Evolutionary conservation across 345 rosid genomes (phyloP), one percentile per base, ranked within the genome.

Genomic region (Trapa incisa): DNA sequence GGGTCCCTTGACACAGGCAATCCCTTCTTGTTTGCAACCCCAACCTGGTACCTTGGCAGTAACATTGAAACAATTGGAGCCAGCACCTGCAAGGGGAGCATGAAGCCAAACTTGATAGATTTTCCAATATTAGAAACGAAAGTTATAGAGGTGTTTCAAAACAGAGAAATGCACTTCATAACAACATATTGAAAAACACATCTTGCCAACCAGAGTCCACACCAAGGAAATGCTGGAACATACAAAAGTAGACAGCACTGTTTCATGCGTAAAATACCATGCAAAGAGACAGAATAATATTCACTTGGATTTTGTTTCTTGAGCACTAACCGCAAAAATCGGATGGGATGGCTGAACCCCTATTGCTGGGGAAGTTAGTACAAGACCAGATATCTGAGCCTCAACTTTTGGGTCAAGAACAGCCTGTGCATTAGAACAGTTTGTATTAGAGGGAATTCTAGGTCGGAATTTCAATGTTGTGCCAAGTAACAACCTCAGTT

Each of bases 291-390:
- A 6, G 9, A 45, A 6, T 1, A 45, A 45, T 1, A 45, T 45
- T 45, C 47, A 45, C 47, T 22, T 45, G 47, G 47, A 45, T 5
- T 45, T 6, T 45, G 47, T 45, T 67, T 22, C 32, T 3, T 15
- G 7, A 3, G 63, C 48, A 67, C 84, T 72, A 77, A 86, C 99
- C 65, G 76, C 64, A 48, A 82, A 88, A 60, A 94, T 86, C 6
- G 97, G 97, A 86, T 94, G 96, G 0, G 95, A 83, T 33, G 99
- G 97, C 82, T 91, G 89, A 70, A 94, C 99, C 69, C 99, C 92
- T 45, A 91, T 86, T 17, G 99, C 97, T 13, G 99, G 97, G 62
- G 99, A 94, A 76, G 99, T 94, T 65, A 94, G 72, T 14, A 84
- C 84, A 17, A 91, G 63, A 60, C 96, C 99, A 65, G 90, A 77